phyloP scores from a whole-genome alignment of 768 basidiomycete genomes.

The Kwoniella europaea region DNA sequence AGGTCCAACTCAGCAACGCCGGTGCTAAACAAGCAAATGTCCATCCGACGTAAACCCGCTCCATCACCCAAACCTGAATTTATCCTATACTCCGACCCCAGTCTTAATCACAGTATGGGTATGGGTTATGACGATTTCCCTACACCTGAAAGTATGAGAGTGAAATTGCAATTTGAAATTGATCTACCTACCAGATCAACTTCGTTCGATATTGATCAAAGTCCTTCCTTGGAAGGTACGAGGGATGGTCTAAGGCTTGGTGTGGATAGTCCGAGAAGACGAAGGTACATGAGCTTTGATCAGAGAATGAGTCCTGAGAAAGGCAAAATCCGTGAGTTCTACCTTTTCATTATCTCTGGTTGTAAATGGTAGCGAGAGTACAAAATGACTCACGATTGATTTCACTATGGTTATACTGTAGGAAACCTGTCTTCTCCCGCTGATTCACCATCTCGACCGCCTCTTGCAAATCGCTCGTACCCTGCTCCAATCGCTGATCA shows the following conservation, averaged over 20 bases:
- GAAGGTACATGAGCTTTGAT: slow-evolving; percentile 24
- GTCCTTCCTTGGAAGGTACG: not conserved
- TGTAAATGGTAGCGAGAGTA: too few relatives aligned
- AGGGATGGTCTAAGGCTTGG: not conserved
- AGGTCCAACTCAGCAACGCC: not conserved
- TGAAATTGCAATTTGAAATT: slow-evolving; percentile 30
- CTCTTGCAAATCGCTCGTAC: slow-evolving; percentile 35
- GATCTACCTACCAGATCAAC: slow-evolving; percentile 16
- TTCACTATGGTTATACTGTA: not conserved
- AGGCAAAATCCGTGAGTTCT: slow-evolving; percentile 5
- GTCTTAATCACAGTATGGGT: not conserved
- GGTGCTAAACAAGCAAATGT: not conserved
- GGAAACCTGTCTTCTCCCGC: slow-evolving; percentile 30
- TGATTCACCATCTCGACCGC: slow-evolving; percentile 4
- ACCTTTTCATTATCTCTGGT: not conserved
- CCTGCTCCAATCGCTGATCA: slow-evolving; percentile 27
- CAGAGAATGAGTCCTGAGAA: slow-evolving; percentile 4
- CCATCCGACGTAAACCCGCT: slow-evolving; percentile 21
- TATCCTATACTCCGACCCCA: not conserved
- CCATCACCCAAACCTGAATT: slow-evolving; percentile 22
- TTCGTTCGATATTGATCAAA: not conserved
- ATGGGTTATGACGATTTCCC: slow-evolving; percentile 7
- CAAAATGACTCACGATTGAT: not conserved
- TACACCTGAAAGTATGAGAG: slow-evolving; percentile 30
- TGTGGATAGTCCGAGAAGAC: slow-evolving; percentile 14